Conservation (phyloP, 306 rosid species). For the Begonia peltatifolia region DNA sequence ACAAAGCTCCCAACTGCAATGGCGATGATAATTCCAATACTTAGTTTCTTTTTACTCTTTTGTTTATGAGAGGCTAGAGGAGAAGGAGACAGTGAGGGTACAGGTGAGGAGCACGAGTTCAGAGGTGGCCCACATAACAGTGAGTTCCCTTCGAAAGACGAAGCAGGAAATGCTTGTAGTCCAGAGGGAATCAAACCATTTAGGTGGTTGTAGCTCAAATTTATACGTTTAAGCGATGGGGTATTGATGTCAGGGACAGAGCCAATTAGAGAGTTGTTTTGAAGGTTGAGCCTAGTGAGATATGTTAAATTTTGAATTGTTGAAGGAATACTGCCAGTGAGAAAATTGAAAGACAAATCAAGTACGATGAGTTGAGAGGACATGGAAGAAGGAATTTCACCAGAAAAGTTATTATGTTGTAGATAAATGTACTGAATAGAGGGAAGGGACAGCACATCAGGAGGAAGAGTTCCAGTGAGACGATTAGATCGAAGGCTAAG, state of each 20-base stretch:
- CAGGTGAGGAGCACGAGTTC: slow-evolving; percentile 27
- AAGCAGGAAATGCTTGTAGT: slow-evolving; percentile 37
- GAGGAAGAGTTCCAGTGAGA: slow-evolving; percentile 56
- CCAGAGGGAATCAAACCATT: slow-evolving; percentile 57
- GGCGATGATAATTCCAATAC: slow-evolving; percentile 32
- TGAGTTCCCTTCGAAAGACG: slow-evolving; percentile 55
- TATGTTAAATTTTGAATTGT: slow-evolving; percentile 29
- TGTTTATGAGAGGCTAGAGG: slow-evolving; percentile 17
- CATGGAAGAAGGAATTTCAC: slow-evolving; percentile 39
- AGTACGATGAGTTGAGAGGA: slow-evolving; percentile 37
- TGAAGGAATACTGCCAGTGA: slow-evolving; percentile 56
- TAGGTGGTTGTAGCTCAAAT: slow-evolving; percentile 63
- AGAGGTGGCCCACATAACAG: slow-evolving; percentile 67
- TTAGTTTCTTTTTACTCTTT: slow-evolving; percentile 29
- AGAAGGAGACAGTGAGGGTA: slow-evolving; percentile 23
- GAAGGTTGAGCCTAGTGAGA: slow-evolving; percentile 43
- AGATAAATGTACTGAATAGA: slow-evolving; percentile 48
- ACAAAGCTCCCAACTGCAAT: slow-evolving; percentile 27
- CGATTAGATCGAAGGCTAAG: slow-evolving; percentile 72
- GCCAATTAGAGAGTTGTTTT: slow-evolving; percentile 58
- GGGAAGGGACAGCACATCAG: slow-evolving; percentile 53
- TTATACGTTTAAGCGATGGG: slow-evolving; percentile 38
- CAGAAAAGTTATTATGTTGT: slow-evolving; percentile 55
- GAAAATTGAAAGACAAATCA: slow-evolving; percentile 64
- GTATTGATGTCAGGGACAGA: slow-evolving; percentile 44